Evolutionary conservation across 208 protist species (phyloP).

Genomic region (Crithidia bombi): DNA sequence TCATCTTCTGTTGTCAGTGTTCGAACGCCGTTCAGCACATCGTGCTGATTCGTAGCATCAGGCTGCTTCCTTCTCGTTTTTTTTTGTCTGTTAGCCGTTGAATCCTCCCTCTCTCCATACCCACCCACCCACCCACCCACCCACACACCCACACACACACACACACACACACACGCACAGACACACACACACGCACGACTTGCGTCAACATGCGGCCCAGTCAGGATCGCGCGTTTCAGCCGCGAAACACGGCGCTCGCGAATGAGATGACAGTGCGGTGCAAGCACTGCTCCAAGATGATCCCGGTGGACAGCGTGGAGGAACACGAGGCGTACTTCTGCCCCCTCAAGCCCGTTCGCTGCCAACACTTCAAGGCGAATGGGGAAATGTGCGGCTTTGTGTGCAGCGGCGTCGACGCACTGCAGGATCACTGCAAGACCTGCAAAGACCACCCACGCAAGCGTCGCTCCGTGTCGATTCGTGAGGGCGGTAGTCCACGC

Average conservation of each 20-base stretch:
- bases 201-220: slow-evolving; percentile 11
- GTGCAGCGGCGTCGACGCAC: slow-evolving; percentile 15
- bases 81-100: too few species aligned
- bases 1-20: too few species aligned
- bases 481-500: slow-evolving; percentile 8
- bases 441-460: slow-evolving; percentile 27
- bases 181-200: too few species aligned
- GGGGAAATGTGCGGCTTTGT: slow-evolving; percentile 18
- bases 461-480: slow-evolving; percentile 12
- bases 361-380: slow-evolving; percentile 21
- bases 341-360: slow-evolving; percentile 19
- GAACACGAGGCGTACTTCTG: slow-evolving; percentile 24
- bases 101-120: too few species aligned
- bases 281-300: slow-evolving; percentile 27
- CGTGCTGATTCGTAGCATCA: too few species aligned
- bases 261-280: slow-evolving; percentile 7
- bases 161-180: too few species aligned
- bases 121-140: too few species aligned
- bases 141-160: too few species aligned
- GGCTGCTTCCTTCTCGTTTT: too few species aligned
- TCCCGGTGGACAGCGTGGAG: slow-evolving; percentile 13
- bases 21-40: too few species aligned
- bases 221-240: slow-evolving; percentile 4
- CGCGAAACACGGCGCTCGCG: background rate
- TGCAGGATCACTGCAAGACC: slow-evolving; percentile 17